Conservation (phyloP, 106 monocot species). For the Acorus calamus region DNA sequence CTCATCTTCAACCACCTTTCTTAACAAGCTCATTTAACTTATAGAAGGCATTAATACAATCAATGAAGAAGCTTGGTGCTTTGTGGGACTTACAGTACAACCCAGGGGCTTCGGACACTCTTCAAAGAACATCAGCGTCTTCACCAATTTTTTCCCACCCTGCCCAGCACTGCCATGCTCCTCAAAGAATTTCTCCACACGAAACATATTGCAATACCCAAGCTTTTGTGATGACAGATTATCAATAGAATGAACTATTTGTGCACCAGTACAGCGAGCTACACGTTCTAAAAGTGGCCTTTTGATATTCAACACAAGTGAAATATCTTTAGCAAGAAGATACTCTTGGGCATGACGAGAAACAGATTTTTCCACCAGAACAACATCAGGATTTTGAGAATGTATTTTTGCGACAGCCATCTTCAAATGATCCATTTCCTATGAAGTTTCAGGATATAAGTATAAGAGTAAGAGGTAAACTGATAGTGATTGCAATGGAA, state of each 20-base stretch:
- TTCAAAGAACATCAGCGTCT: constrained; percentile 72
- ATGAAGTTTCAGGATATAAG: background rate
- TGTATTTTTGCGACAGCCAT: constrained; percentile 95
- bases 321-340: constrained; percentile 76
- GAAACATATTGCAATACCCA: constrained; percentile 68
- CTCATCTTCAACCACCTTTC: too few species aligned
- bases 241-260: constrained; percentile 79
- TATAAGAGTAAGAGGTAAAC: too few species aligned
- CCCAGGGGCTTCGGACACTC: constrained; percentile 66
- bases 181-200: constrained; percentile 76
- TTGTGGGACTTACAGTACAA: constrained; percentile 49
- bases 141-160: constrained; percentile 34
- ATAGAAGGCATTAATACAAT: background rate
- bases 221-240: constrained; percentile 57
- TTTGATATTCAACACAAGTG: constrained; percentile 90
- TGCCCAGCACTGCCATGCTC: constrained; percentile 43
- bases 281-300: constrained; percentile 68
- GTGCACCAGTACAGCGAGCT: constrained; percentile 85
- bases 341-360: constrained; percentile 83
- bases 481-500: too few species aligned
- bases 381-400: constrained; percentile 67
- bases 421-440: constrained; percentile 91
- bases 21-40: too few species aligned
- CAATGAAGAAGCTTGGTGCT: background rate
- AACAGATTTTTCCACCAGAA: constrained; percentile 86